phyloP scores from a whole-genome alignment of 2,329 filamentous ascomycete species.

The Alternaria panax region DNA sequence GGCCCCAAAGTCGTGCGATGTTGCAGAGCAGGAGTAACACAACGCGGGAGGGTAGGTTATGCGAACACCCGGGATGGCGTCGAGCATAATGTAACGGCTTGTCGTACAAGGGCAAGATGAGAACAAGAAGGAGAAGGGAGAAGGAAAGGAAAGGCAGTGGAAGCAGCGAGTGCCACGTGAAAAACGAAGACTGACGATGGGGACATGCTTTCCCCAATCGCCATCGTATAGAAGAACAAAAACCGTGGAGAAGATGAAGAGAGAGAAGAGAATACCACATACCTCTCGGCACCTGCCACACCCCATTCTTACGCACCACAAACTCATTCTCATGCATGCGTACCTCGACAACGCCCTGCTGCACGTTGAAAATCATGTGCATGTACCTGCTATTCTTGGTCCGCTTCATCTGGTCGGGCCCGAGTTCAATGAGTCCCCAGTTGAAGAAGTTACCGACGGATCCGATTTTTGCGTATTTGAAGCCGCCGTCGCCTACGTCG shows the following conservation, averaged over 20 bases:
- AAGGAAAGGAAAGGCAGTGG: background rate
- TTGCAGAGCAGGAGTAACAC: constrained; percentile 16
- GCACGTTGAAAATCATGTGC: constrained; percentile 96
- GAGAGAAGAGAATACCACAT: constrained; percentile 50
- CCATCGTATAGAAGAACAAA: too few species aligned
- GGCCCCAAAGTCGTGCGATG: constrained; percentile 28
- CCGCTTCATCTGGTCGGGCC: constrained; percentile 81
- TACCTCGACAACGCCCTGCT: constrained; percentile 81
- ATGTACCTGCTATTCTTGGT: constrained; percentile 93
- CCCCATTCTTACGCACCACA: constrained; percentile 83
- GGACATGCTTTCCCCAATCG: background rate
- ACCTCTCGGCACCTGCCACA: constrained; percentile 97
- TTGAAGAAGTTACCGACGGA: constrained; percentile 75
- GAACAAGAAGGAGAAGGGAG: background rate
- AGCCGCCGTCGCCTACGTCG: constrained; percentile 70
- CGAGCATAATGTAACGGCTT: constrained; percentile 38
- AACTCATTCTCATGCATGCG: constrained; percentile 79
- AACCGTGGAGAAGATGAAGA: background rate
- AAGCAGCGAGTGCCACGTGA: background rate
- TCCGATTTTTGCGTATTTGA: constrained; percentile 84
- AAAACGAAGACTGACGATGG: background rate
- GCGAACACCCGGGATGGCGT: constrained; percentile 21
- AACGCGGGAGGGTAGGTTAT: constrained; percentile 12
- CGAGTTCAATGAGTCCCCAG: constrained; percentile 87
- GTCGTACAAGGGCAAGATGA: constrained; percentile 34